Evolutionary conservation across 2,329 filamentous ascomycete species (phyloP).

Genomic region (Fusarium chuoi): DNA sequence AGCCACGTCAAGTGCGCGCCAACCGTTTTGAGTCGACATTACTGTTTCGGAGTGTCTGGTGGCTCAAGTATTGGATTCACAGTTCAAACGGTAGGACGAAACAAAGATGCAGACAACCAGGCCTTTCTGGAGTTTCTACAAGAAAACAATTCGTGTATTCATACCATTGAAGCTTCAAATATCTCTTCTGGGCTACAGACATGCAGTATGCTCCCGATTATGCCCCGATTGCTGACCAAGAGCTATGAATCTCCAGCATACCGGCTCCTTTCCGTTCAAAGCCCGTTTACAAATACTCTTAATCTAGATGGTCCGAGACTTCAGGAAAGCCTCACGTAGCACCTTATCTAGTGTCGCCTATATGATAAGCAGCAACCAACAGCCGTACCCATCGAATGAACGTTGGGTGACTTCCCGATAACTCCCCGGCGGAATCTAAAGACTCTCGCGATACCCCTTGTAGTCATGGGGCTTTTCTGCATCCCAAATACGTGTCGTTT

Average conservation of each 20-base stretch:
- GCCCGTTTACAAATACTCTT: background rate
- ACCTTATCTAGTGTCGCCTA: background rate
- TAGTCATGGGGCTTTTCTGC: background rate
- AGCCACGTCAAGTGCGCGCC: background rate
- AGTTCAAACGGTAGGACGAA: background rate
- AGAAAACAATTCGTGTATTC: background rate
- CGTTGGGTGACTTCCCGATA: background rate
- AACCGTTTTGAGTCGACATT: background rate
- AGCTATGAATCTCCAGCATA: accelerated
- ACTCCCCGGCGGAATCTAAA: background rate
- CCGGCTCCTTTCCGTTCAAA: background rate
- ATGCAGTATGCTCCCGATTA: background rate
- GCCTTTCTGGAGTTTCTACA: background rate
- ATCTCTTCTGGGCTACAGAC: background rate
- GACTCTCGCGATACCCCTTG: background rate
- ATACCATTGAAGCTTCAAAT: background rate
- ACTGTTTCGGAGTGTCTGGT: background rate
- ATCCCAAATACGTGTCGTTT: background rate
- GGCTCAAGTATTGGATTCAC: background rate
- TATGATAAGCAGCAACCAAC: background rate
- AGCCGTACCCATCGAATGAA: no score
- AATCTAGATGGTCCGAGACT: background rate
- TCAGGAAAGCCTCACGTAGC: background rate
- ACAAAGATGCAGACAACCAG: background rate
- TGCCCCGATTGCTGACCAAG: background rate